Percentiles rank a stretch among this genome's conserved stretches.
Conservation (phyloP, 129 eudicot genomes). For the Flaveria brownii region DNA sequence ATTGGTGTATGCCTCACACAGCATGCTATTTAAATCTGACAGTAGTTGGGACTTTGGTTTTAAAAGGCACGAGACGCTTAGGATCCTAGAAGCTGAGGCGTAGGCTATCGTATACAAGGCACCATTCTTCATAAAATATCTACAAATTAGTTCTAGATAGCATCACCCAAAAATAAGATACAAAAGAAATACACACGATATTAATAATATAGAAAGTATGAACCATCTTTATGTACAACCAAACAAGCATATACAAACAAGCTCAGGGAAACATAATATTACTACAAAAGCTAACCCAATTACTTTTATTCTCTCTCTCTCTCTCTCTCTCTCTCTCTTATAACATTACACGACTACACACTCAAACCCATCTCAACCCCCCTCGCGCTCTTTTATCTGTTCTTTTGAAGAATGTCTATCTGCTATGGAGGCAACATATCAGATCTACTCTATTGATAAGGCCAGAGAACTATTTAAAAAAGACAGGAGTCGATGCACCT, state of each 20-base stretch:
- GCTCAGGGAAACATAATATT: constrained; percentile 2
- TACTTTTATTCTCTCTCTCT: background rate
- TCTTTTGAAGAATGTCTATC: too few species aligned
- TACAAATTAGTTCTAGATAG: background rate
- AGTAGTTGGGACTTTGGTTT: background rate
- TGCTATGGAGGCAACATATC: too few species aligned
- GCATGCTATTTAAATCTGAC: background rate
- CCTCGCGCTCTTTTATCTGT: background rate
- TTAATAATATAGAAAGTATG: background rate
- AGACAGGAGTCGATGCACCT: too few species aligned
- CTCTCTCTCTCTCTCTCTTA: background rate
- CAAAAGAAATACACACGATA: background rate
- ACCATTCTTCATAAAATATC: background rate
- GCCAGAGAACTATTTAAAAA: too few species aligned
- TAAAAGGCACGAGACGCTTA: background rate
- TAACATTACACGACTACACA: background rate
- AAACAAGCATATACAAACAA: background rate
- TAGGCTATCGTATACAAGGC: background rate
- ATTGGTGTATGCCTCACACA: background rate
- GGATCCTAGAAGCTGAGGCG: too few species aligned
- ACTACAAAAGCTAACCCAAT: background rate
- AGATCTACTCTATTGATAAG: too few species aligned
- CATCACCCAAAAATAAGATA: background rate
- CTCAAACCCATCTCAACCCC: background rate
- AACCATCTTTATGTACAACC: background rate